phyloP scores from a whole-genome alignment of 345 rosid genomes.

The Syzygium aromaticum region DNA sequence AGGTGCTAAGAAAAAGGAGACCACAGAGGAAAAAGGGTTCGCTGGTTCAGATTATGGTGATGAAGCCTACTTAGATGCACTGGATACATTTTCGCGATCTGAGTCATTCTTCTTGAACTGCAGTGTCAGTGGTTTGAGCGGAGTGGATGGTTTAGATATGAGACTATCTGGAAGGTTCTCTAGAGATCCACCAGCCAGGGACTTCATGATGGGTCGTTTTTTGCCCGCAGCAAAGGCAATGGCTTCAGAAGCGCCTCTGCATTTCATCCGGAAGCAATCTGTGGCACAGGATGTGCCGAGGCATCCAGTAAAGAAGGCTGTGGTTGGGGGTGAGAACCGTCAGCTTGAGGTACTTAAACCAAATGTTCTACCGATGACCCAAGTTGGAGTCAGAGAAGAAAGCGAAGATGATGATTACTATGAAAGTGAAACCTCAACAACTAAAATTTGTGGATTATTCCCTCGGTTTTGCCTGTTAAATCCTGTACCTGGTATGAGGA shows the following conservation, averaged over 20 bases:
- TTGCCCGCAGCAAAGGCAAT: slow-evolving; percentile 92
- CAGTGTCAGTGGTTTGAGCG: slow-evolving; percentile 12
- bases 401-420: slow-evolving; percentile 38
- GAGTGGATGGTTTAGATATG: slow-evolving; percentile 16
- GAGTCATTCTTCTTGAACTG: slow-evolving; percentile 13
- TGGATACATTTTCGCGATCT: slow-evolving; percentile 10
- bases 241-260: slow-evolving; percentile 59
- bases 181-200: slow-evolving; percentile 43
- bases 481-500: slow-evolving; percentile 47
- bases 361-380: slow-evolving; percentile 12
- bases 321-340: slow-evolving; percentile 13
- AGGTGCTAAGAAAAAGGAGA: neutral
- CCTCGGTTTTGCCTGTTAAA: slow-evolving; percentile 62
- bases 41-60: slow-evolving; percentile 6
- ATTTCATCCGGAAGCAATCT: slow-evolving; percentile 38
- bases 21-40: neutral
- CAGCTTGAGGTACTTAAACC: slow-evolving; percentile 13
- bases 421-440: slow-evolving; percentile 20
- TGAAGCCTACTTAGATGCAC: slow-evolving; percentile 15
- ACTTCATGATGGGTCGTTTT: slow-evolving; percentile 88
- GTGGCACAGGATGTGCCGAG: slow-evolving; percentile 23
- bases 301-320: slow-evolving; percentile 10
- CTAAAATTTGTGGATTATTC: slow-evolving; percentile 60
- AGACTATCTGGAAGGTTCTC: slow-evolving; percentile 42
- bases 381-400: slow-evolving; percentile 16